Base-by-base conservation (phyloP, 2,329 filamentous ascomycete genomes). In the Boeremia exigua region DNA sequence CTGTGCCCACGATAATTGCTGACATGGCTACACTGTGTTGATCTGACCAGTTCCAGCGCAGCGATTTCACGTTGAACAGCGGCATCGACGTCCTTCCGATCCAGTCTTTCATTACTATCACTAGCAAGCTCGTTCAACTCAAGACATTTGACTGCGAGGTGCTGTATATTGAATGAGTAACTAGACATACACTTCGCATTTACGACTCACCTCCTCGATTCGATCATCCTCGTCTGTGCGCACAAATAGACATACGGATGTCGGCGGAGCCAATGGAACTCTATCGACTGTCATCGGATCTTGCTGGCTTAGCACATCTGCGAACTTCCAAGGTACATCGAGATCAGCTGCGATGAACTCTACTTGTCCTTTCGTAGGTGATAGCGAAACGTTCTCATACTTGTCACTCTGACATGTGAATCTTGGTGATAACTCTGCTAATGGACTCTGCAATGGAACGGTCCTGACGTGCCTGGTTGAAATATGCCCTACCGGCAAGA, bases 271-370 rank as follows among this genome's bases (percentile, higher is more conserved):
- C n/a, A 44, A 15, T 15, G 39, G 39, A 17, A 17, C n/a, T 19
- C n/a, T 23, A 4, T 28, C 7, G 11, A 10, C 17, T 32, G 6
- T 7, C 19, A 12, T 19, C 1, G 30, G 15, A 6, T 12, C 47
- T 4, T 33, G 19, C 36, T 49, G 47, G 9, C 12, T 42, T 9
- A 15, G 6, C 10, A 49, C 47, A 33, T 32, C 23, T 28, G 37
- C 47, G 17, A 49, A 42, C 29, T 34, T 42, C 47, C 47, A 49
- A 10, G 47, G 19, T 12, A 7, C 47, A 4, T 49, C 33, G 14
- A 49, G 29, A n/a, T 49, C 6, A 12, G 10, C 29, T 28, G 30
- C 36, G 14, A 49, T 42, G 19, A 34, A 28, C 8, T 27, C 27
- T 7, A 19, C 28, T 34, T 49, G 37, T 11, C 47, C 47, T 8